A percentile compares a stretch with the other conserved stretches of the same genome.
Conservation (phyloP, 495 filamentous ascomycete species). For the Xylaria flabelliformis region DNA sequence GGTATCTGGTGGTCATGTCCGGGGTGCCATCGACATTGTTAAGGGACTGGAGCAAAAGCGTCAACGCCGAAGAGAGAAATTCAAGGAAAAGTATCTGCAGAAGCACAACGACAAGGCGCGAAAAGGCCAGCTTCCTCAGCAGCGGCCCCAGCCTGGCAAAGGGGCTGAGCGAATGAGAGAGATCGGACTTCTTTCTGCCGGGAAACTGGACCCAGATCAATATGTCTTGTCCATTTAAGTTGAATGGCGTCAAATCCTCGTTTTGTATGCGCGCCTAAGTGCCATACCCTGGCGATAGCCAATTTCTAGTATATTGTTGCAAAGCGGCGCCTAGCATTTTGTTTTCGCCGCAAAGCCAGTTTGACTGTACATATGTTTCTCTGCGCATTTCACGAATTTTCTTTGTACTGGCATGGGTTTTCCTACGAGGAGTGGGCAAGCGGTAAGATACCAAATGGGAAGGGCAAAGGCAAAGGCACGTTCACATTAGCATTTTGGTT, state of each 20-base stretch:
- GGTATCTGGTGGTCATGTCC: slow-evolving; percentile 59
- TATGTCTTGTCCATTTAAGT: slow-evolving; percentile 82
- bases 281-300: slow-evolving; percentile 19
- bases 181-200: slow-evolving; percentile 85
- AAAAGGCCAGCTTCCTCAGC: slow-evolving; percentile 55
- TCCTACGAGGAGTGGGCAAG: slow-evolving; percentile 28
- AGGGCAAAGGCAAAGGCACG: slow-evolving; percentile 32
- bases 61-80: slow-evolving; percentile 88
- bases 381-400: slow-evolving; percentile 22
- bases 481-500: slow-evolving; percentile 30
- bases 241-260: neutral
- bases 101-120: slow-evolving; percentile 70
- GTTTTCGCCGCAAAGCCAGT: neutral
- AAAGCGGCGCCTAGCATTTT: slow-evolving; percentile 2
- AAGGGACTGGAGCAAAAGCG: slow-evolving; percentile 94
- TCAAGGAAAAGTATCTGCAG: slow-evolving; percentile 63
- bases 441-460: slow-evolving; percentile 43
- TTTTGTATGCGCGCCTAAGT: neutral
- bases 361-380: slow-evolving; percentile 50
- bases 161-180: slow-evolving; percentile 95
- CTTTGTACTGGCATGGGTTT: slow-evolving; percentile 26
- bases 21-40: slow-evolving; percentile 95
- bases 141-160: slow-evolving; percentile 73
- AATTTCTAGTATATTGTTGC: slow-evolving; percentile 35
- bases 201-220: slow-evolving; percentile 72